Base-by-base conservation (phyloP, 164 flowering plant genomes). In the Warburgia ugandensis region DNA sequence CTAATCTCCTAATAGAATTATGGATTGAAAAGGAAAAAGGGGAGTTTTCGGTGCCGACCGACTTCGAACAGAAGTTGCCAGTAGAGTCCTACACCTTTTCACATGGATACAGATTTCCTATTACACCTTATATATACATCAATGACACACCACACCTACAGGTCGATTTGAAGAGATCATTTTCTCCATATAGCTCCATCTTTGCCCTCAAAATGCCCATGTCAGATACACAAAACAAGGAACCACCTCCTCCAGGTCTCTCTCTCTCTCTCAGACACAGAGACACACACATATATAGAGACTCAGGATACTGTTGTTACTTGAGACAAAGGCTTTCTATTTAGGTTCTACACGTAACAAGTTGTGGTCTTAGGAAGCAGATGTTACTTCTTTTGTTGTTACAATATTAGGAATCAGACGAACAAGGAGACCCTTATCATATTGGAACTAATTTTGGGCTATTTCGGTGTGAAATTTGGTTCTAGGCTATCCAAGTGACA, bases 221-320 rank as follows among this genome's bases (percentile, higher is more conserved):
- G 22, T 20, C 45, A 20, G 45, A 20, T 16, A 22, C 45, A 42
- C 19, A 42, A 20, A 13, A 20, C 22, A 40, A 40, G 22, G 45
- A 42, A 23, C 45, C 23, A 42, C 45, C 45, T 42, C 45, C 45
- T 16, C 45, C 45, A 16, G 45, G 45, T 42, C 17, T 37, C 41
- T 37, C 41, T 37, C 41, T 37, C n/a, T 1, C 41, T 20, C 41
- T 37, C 1, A 14, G 3, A 14, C 41, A 14, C 41, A 14, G 41
- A 37, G 17, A 16, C 14, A 37, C 41, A 37, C 17, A 14, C 41
- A 37, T 3, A 20, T 14, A 20, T 11, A 20, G n/a, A 14, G 17
- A 20, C 41, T 7, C 41, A 1, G 14, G 0, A 20, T 3, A 3
- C 5, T 12, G 11, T 5, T 37, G 41, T 16, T 37, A 14, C n/a